These are phyloP conservation scores for Pythium dissimile DNA, from an alignment of 352 stramenopile species.

Conservation along the genomic window DNA sequence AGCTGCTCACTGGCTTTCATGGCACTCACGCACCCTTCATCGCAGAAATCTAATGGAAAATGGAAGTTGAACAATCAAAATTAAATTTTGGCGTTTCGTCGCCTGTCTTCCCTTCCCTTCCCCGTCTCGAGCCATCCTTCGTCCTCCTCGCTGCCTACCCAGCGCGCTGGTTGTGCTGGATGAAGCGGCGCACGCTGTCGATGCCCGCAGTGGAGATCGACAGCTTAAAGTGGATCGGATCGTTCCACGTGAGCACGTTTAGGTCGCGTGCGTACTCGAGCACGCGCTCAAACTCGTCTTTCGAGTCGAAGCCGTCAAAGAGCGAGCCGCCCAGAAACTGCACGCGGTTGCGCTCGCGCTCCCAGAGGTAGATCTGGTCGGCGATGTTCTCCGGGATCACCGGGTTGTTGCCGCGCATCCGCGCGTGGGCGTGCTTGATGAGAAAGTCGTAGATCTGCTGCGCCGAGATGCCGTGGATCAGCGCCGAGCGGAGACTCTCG, in stretches of 20 bases:
- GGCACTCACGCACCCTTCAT: too few relatives aligned
- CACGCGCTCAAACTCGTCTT: conserved; percentile 83
- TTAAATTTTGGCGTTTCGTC: not conserved
- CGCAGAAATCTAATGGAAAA: too few relatives aligned
- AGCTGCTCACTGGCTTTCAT: too few relatives aligned
- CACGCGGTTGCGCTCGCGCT: conserved; percentile 88
- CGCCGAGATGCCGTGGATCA: conserved; percentile 89
- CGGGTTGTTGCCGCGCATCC: conserved; percentile 67
- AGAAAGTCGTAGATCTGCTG: conserved; percentile 92
- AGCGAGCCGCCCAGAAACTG: conserved; percentile 79
- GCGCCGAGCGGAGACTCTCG: conserved; percentile 83
- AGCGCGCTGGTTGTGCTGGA: conserved; percentile 48
- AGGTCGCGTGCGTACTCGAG: conserved; percentile 55
- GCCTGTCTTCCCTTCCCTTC: not conserved
- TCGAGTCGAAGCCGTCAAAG: conserved; percentile 84
- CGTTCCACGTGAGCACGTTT: conserved; percentile 79
- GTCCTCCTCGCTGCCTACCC: not conserved
- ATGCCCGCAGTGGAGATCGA: conserved; percentile 57
- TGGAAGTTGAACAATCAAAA: too few relatives aligned
- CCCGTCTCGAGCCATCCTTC: not conserved
- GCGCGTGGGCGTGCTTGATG: conserved; percentile 84
- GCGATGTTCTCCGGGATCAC: conserved; percentile 89
- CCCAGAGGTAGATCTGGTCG: conserved; percentile 91
- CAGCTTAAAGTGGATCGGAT: conserved; percentile 80
- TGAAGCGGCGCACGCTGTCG: conserved; percentile 66